phyloP scores from a whole-genome alignment of 352 stramenopile genomes.

The Globisporangium abappressorium region DNA sequence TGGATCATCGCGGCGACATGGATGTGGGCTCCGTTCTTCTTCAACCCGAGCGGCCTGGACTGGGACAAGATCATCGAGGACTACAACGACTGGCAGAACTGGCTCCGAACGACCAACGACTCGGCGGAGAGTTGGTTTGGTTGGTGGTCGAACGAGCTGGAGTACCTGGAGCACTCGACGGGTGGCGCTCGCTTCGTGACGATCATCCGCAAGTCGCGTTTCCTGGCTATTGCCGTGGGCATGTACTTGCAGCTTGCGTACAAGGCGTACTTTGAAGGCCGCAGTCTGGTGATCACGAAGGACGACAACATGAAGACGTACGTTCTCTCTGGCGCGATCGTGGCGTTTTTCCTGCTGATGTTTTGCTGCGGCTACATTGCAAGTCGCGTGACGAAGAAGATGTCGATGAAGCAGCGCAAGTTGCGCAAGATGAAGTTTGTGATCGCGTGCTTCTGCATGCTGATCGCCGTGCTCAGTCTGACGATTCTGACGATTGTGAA shows the following conservation, averaged over 20 bases:
- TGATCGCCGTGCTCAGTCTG: conserved; percentile 65
- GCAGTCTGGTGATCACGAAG: conserved; percentile 53
- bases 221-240: conserved; percentile 63
- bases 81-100: conserved; percentile 94
- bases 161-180: conserved; percentile 82
- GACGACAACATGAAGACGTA: conserved; percentile 58
- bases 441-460: conserved; percentile 64
- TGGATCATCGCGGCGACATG: conserved; percentile 91
- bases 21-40: conserved; percentile 88
- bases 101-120: conserved; percentile 89
- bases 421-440: conserved; percentile 88
- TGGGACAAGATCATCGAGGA: conserved; percentile 96
- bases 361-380: conserved; percentile 83
- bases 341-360: conserved; percentile 71
- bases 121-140: conserved; percentile 85
- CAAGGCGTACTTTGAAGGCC: conserved; percentile 71
- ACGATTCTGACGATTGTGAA: conserved; percentile 70
- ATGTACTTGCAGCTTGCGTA: conserved; percentile 85
- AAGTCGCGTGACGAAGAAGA: conserved; percentile 86
- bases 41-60: conserved; percentile 97
- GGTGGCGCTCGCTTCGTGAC: conserved; percentile 55
- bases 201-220: conserved; percentile 79
- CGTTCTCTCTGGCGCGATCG: conserved; percentile 52
- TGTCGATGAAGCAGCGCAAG: conserved; percentile 89
- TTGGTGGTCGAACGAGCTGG: conserved; percentile 83